Percentiles rank a stretch among this genome's conserved stretches.
Conservation (phyloP, 2,329 filamentous ascomycete species). For the Fonsecaea erecta region DNA sequence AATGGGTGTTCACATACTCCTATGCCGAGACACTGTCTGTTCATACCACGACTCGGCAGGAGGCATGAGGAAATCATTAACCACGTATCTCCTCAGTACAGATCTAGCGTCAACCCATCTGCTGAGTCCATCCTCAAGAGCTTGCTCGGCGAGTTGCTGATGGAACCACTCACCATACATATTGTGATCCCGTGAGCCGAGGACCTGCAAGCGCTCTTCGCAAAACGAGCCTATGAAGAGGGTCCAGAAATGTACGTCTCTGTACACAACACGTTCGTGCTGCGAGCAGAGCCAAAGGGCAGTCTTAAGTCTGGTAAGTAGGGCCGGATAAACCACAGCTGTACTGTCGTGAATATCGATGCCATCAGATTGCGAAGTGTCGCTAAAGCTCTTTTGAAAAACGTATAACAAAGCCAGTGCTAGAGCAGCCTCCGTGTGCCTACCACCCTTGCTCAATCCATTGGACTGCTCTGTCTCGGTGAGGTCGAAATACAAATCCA, state of each 20-base stretch:
- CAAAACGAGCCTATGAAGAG: constrained; percentile 6
- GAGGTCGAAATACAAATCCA: constrained; percentile 10
- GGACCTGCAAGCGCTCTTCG: not conserved
- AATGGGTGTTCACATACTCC: no score
- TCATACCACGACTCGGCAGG: not conserved
- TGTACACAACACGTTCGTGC: not conserved
- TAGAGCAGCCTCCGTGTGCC: constrained; percentile 1
- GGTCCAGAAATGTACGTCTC: constrained; percentile 2
- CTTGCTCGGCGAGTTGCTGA: not conserved
- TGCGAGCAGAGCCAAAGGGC: not conserved
- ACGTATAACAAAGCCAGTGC: constrained; percentile 2
- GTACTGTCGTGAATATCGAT: constrained; percentile 5
- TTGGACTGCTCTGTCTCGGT: not conserved
- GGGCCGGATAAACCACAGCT: not conserved
- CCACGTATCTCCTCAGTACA: not conserved
- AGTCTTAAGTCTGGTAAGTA: not conserved
- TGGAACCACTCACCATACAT: not conserved
- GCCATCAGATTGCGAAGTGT: not conserved
- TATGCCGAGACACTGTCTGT: not conserved
- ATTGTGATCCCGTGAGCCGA: not conserved
- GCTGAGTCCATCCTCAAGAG: not conserved
- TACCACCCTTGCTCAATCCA: not conserved
- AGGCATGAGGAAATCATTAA: not conserved
- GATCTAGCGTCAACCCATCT: not conserved
- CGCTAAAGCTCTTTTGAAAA: constrained; percentile 6